Conservation (phyloP, 2,329 filamentous ascomycete genomes). For the Tolypocladium pustulatum region DNA sequence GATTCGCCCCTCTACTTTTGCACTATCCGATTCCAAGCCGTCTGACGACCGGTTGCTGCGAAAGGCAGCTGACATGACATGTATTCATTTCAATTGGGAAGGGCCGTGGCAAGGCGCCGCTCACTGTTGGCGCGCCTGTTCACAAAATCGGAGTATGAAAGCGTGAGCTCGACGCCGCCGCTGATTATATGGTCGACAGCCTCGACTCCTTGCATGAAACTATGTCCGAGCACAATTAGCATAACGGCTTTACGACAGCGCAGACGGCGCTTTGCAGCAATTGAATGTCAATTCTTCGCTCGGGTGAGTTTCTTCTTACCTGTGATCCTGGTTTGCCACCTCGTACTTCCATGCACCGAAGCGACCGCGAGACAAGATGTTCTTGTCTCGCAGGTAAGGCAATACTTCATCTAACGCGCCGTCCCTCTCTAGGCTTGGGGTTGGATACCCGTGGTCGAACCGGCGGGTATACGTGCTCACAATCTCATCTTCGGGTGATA, state of each 20-base stretch:
- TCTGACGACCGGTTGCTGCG: no score
- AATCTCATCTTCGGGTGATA: constrained; percentile 82
- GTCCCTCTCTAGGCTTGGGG: constrained; percentile 88
- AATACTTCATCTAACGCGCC: constrained; percentile 86
- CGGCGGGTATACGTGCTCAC: constrained; percentile 96
- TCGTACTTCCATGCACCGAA: constrained; percentile 99
- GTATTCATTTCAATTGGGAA: no score
- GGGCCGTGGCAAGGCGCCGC: no score
- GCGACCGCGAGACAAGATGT: constrained; percentile 89
- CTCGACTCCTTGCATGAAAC: constrained; percentile 91
- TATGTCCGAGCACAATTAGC: not conserved
- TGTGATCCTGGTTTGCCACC: constrained; percentile 93
- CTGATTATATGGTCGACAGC: constrained; percentile 84
- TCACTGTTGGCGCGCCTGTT: constrained; percentile 59
- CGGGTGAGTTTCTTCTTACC: constrained; percentile 16
- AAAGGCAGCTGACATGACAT: no score
- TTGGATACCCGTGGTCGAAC: constrained; percentile 98
- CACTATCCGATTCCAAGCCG: no score
- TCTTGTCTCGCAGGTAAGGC: constrained; percentile 81
- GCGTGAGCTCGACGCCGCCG: constrained; percentile 79
- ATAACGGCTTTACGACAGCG: not conserved
- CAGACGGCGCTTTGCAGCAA: no score
- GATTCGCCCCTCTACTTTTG: no score
- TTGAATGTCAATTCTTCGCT: no score
- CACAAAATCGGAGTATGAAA: constrained; percentile 96